phyloP scores from a whole-genome alignment of 352 stramenopile species.

The Pythium sukuiense region DNA sequence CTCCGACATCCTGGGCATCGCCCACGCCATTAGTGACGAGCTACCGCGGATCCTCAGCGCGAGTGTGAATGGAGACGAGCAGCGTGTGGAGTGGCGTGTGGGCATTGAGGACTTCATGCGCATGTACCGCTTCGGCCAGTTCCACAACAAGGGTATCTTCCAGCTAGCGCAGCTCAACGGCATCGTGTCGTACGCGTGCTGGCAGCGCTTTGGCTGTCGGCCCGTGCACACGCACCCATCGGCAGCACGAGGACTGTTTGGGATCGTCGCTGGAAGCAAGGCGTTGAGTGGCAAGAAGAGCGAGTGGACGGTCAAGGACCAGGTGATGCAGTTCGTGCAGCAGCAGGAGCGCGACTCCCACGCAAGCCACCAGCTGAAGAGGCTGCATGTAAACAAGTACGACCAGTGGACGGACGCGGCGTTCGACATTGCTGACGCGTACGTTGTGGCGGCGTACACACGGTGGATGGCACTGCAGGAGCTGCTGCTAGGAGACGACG shows the following conservation, averaged over 20 bases:
- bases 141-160: constrained; percentile 86
- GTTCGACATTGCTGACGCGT: constrained; percentile 80
- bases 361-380: neutral
- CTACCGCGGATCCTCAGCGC: constrained; percentile 35
- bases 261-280: constrained; percentile 21
- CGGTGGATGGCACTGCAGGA: constrained; percentile 39
- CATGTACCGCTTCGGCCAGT: constrained; percentile 71
- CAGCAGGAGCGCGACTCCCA: constrained; percentile 42
- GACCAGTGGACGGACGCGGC: constrained; percentile 48
- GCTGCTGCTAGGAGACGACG: constrained; percentile 10
- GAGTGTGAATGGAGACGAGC: neutral
- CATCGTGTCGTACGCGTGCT: constrained; percentile 79
- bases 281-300: constrained; percentile 24
- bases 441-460: constrained; percentile 70
- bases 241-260: constrained; percentile 69
- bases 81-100: constrained; percentile 49
- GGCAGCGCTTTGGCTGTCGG: constrained; percentile 52
- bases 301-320: constrained; percentile 50
- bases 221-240: constrained; percentile 74
- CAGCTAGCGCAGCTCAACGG: constrained; percentile 86
- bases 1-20: constrained; percentile 66
- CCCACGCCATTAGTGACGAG: constrained; percentile 45
- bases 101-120: constrained; percentile 87
- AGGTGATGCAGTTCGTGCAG: constrained; percentile 67
- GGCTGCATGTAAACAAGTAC: constrained; percentile 33